phyloP scores from a whole-genome alignment of 2,329 filamentous ascomycete genomes.

The Mycosphaerelloides madeirae region DNA sequence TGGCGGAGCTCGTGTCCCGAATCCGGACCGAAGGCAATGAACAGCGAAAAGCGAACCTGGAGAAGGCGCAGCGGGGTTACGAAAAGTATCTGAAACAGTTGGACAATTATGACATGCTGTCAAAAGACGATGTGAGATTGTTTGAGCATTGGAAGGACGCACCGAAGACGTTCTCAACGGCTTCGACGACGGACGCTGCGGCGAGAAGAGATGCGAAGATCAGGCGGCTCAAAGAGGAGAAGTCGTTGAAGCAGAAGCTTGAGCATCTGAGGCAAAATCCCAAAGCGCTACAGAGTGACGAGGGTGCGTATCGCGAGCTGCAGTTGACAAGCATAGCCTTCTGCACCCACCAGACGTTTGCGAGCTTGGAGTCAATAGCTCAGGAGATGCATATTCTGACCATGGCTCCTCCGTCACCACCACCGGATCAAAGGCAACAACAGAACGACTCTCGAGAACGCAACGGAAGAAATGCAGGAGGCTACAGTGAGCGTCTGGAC shows the following conservation, averaged over 20 bases:
- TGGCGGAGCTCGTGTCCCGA: conserved; percentile 74
- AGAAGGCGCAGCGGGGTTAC: conserved; percentile 63
- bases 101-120: conserved; percentile 73
- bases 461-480: conserved; percentile 42
- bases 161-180: conserved; percentile 67
- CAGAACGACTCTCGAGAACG: conserved; percentile 46
- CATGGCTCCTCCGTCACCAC: conserved; percentile 57
- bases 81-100: conserved; percentile 72
- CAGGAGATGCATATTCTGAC: conserved; percentile 80
- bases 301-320: conserved; percentile 74
- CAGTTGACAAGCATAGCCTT: conserved; percentile 72
- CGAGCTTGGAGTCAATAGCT: conserved; percentile 78
- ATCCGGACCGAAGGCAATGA: conserved; percentile 51
- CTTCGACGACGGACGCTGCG: conserved; percentile 61
- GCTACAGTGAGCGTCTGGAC: conserved; percentile 72
- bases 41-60: conserved; percentile 57
- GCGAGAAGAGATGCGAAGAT: conserved; percentile 80
- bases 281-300: conserved; percentile 64
- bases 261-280: conserved; percentile 62
- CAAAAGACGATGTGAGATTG: conserved; percentile 59
- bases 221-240: conserved; percentile 76
- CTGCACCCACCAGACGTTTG: conserved; percentile 73
- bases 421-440: conserved; percentile 35
- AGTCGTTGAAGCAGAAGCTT: conserved; percentile 76
- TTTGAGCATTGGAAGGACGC: conserved; percentile 70